phyloP scores from a whole-genome alignment of 164 flowering plant species.

The Protea cynaroides region DNA sequence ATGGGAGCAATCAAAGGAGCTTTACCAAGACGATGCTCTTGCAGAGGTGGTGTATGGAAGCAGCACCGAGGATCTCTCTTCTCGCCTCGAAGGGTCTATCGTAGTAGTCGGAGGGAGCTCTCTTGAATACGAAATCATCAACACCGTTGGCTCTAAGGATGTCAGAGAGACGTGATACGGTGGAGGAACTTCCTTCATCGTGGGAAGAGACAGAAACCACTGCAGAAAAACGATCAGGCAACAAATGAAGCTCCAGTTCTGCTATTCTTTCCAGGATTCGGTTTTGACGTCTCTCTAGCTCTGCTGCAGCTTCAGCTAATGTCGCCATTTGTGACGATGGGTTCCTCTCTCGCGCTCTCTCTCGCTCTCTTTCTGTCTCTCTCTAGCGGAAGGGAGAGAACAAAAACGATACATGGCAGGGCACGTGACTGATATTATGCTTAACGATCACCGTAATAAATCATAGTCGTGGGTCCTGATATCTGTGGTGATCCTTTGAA shows the following conservation, averaged over 20 bases:
- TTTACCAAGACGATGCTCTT: constrained; percentile 89
- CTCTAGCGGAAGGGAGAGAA: too few species aligned
- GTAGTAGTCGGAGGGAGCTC: constrained; percentile 78
- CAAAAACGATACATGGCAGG: too few species aligned
- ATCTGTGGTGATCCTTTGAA: background rate
- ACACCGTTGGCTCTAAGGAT: constrained; percentile 59
- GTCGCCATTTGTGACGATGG: too few species aligned
- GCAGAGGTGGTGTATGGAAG: constrained; percentile 85
- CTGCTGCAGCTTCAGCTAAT: constrained; percentile 14
- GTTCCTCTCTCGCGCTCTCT: background rate
- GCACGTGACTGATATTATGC: too few species aligned
- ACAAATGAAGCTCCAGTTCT: constrained; percentile 31
- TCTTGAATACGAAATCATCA: constrained; percentile 63
- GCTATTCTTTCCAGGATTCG: constrained; percentile 51
- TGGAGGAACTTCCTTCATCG: constrained; percentile 16
- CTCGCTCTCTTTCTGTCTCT: background rate
- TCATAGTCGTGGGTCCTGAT: background rate
- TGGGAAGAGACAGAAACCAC: constrained; percentile 16
- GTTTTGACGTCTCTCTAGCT: constrained; percentile 44
- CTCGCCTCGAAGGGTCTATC: constrained; percentile 65
- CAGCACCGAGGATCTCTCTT: constrained; percentile 63
- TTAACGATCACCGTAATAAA: too few species aligned
- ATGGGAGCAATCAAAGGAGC: background rate
- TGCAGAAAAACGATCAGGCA: constrained; percentile 15
- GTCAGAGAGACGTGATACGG: constrained; percentile 62